phyloP scores from a whole-genome alignment of 176 grass and related monocot species.

The Triticum turgidum region DNA sequence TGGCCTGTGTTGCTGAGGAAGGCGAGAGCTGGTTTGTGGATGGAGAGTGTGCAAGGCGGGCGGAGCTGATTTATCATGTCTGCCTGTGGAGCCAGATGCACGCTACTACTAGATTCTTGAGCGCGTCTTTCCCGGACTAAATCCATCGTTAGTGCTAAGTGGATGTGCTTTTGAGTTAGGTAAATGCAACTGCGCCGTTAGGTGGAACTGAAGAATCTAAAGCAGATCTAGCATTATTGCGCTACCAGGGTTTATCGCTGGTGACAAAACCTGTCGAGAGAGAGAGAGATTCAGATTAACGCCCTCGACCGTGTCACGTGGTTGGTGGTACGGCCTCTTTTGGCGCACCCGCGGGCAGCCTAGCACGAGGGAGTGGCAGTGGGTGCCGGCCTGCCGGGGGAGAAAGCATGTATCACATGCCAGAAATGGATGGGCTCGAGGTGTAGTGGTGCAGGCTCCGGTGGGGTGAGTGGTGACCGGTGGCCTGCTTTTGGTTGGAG shows the following conservation, averaged over 20 bases:
- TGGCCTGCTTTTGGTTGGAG: not conserved
- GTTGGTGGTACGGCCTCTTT: not conserved
- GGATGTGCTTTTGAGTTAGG: constrained; percentile 11
- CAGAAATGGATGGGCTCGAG: not conserved
- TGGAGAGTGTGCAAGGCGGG: not conserved
- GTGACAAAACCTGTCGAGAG: not conserved
- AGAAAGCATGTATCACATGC: constrained; percentile 47
- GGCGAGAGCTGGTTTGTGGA: constrained; percentile 4
- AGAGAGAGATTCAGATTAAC: not conserved
- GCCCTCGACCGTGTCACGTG: constrained; percentile 17
- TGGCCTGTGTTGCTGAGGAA: not conserved
- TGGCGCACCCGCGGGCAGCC: not conserved
- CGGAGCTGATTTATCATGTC: not conserved
- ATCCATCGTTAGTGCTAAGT: not conserved
- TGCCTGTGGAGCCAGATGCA: not conserved
- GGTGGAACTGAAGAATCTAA: not conserved
- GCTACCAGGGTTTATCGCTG: not conserved
- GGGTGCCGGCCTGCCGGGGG: not conserved
- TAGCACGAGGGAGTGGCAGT: not conserved
- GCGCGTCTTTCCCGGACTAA: constrained; percentile 16
- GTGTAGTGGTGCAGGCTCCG: not conserved
- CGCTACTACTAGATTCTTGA: not conserved
- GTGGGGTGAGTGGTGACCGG: not conserved
- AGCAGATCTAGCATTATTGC: not conserved
- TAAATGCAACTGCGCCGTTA: not conserved